Base-by-base conservation (phyloP, 306 rosid genomes). In the Lupinus albus region DNA sequence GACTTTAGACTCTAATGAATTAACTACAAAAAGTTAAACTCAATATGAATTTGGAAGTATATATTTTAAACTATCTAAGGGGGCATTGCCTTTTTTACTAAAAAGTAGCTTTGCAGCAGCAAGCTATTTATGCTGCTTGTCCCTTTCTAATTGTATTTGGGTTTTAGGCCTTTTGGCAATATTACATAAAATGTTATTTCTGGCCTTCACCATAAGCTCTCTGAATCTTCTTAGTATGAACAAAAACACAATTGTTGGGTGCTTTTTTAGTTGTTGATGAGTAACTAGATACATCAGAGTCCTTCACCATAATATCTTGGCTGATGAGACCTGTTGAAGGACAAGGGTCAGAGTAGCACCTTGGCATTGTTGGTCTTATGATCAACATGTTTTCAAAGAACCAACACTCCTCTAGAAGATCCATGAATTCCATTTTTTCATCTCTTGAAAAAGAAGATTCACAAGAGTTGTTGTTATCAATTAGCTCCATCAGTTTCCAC, bases 331-430 rank as follows among this genome's bases (percentile, higher is more conserved):
- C 69, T 3, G 80, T 75, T 42, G 83, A 83, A 77, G 85, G 84
- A 63, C 60, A 78, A 57, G 85, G 85, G 81, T 92, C 92, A 64
- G 97, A 92, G 25, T 54, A 63, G 66, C 85, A 87, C 79, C 86
- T 80, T 21, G 63, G 41, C 80, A 93, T 84, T 50, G 28, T 81
- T 70, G 89, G 79, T 59, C 64, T 84, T 64, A 70, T 76, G 35
- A 61, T 72, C 1, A 93, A 77, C 80, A 83, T 58, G 80, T 88
- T 88, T 12, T 79, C 85, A 67, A 90, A 93, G 75, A 84, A 90
- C 99, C 99, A 93, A 38, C 76, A 80, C 59, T 84, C 86, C 49
- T 93, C 97, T 33, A 90, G 76, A 74, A 88, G 88, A 83, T 92
- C 91, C 45, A 84, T 61, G 47, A 89, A 78, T 64, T 83, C 91